Conservation (phyloP, 2,329 filamentous ascomycete genomes). For the Pezizomycotina sp. region DNA sequence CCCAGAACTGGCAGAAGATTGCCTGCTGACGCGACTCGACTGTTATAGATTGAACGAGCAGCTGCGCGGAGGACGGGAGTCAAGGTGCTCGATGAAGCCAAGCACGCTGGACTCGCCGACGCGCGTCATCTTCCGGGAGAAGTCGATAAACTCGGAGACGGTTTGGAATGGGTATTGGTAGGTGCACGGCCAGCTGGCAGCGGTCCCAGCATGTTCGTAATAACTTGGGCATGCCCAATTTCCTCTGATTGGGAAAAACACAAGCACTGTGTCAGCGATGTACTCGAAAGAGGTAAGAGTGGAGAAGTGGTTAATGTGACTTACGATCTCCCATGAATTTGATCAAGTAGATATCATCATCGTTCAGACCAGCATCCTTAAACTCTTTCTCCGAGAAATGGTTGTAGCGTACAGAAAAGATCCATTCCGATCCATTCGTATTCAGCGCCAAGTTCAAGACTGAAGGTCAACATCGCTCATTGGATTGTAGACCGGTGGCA, state of each 20-base stretch:
- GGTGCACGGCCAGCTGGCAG: conserved; percentile 56
- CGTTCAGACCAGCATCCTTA: conserved; percentile 46
- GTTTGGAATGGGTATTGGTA: conserved; percentile 69
- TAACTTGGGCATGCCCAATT: conserved; percentile 56
- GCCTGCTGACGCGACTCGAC: conserved; percentile 69
- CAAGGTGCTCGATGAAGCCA: conserved; percentile 62
- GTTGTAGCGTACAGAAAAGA: conserved; percentile 58
- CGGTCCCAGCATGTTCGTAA: conserved; percentile 60
- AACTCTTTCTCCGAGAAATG: conserved; percentile 56
- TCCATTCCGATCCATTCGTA: conserved; percentile 77
- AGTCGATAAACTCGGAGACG: conserved; percentile 64
- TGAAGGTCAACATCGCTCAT: conserved; percentile 73
- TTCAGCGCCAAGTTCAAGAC: conserved; percentile 59
- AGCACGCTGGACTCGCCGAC: conserved; percentile 67
- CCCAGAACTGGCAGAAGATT: conserved; percentile 67
- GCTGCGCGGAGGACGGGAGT: conserved; percentile 52
- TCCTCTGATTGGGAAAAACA: too few relatives aligned
- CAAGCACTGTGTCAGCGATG: too few relatives aligned
- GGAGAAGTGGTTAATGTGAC: too few relatives aligned
- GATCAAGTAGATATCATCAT: conserved; percentile 54
- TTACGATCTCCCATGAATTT: conserved; percentile 52
- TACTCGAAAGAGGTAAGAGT: neutral
- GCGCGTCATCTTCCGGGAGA: conserved; percentile 69
- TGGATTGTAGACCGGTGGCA: conserved; percentile 59
- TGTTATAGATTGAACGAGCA: conserved; percentile 60